Base-by-base conservation (phyloP, 1,284 basidiomycete genomes). In the Trametes versicolor region DNA sequence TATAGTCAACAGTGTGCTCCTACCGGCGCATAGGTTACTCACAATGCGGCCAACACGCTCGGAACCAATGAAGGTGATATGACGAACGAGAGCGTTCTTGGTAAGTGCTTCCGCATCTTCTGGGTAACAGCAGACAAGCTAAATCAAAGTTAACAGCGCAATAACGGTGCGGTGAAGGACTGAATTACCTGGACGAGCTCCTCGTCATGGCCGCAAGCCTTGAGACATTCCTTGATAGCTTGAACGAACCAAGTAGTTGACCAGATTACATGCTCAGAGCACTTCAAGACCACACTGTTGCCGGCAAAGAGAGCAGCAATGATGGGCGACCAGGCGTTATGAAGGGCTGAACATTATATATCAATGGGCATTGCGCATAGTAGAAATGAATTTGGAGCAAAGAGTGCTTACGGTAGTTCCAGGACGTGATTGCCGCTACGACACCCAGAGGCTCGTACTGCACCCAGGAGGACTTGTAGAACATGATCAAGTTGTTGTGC, bases 381-480 rank as follows among this genome's bases (percentile, higher is more conserved):
- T 17, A 15, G n/a, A 32, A 12, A 32, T 34, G 17, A 19, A 36
- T 36, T 34, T 10, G 7, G 12, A 29, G 19, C 19, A n/a, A 43
- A 43, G 29, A 23, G 21, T 27, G 45, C 91, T 59, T 72, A 94
- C 93, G 91, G 76, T 95, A 95, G 73, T 95, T 96, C 95, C 97
- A 98, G 0, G 95, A 97, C 1, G 99, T 96, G 64, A 97, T 92
- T 0, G 92, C 97, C 48, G 92, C 89, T 12, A 98, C 94, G 0
- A 97, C 93, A 34, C 97, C 97, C n/a, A 97, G 85, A 9, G 97
- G 97, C 68, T 97, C 94, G 75, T 95, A 97, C 70, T 92, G 82
- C 8, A 99, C 93, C 76, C 93, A 83, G 32, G 86, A 87, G 21
- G 82, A 86, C 80, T 99, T 99, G 84, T 99, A 97, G 27, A 85